These are phyloP conservation scores for Hypocrella siamensis DNA, from an alignment of 2,329 filamentous ascomycete species.

Conservation along the genomic window DNA sequence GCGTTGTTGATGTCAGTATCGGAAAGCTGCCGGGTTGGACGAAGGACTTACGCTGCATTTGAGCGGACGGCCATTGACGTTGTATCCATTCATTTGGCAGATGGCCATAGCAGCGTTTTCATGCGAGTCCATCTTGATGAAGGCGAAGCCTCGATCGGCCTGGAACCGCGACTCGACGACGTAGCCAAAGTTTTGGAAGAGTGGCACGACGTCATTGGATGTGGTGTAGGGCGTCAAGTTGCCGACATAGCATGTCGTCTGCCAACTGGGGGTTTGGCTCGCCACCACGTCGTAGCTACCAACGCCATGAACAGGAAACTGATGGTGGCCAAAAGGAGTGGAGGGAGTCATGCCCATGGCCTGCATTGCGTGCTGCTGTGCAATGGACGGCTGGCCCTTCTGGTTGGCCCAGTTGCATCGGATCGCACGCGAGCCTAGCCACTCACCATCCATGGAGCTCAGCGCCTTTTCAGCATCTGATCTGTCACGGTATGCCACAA, in stretches of 20 bases:
- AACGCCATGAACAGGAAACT: slow-evolving; percentile 92
- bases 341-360: slow-evolving; percentile 97
- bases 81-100: slow-evolving; percentile 94
- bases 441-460: slow-evolving; percentile 97
- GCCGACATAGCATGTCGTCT: slow-evolving; percentile 96
- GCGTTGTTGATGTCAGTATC: slow-evolving; percentile 6
- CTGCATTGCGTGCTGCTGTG: slow-evolving; percentile 92
- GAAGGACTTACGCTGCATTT: slow-evolving; percentile 84
- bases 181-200: slow-evolving; percentile 97
- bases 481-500: slow-evolving; percentile 92
- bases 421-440: slow-evolving; percentile 94
- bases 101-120: slow-evolving; percentile 98
- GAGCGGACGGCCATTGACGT: slow-evolving; percentile 87
- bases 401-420: slow-evolving; percentile 99
- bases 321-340: slow-evolving; percentile 89
- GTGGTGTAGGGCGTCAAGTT: slow-evolving; percentile 97
- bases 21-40: slow-evolving; percentile 10
- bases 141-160: slow-evolving; percentile 92
- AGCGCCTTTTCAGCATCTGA: slow-evolving; percentile 88
- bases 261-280: slow-evolving; percentile 89
- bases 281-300: slow-evolving; percentile 97
- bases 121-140: slow-evolving; percentile 98
- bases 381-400: slow-evolving; percentile 97
- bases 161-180: slow-evolving; percentile 97
- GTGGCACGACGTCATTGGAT: slow-evolving; percentile 87